Conservation (phyloP, 306 rosid genomes). For the Dalbergia cochinchinensis region DNA sequence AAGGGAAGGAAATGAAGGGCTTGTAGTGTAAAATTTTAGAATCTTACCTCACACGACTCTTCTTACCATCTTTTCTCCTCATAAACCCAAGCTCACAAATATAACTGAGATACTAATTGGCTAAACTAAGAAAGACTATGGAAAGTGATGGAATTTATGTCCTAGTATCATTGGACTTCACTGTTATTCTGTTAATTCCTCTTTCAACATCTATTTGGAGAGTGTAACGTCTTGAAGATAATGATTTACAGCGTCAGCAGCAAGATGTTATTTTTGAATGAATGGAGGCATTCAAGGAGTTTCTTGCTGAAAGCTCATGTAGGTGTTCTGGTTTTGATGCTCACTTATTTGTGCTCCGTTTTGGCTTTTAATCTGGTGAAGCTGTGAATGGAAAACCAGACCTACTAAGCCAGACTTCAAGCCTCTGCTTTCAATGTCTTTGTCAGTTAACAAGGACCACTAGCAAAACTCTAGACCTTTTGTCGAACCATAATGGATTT, state of each 20-base stretch:
- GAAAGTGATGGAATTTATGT: conserved; percentile 39
- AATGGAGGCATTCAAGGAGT: conserved; percentile 34
- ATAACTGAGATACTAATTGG: not conserved
- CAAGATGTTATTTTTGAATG: conserved; percentile 35
- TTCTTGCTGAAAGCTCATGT: conserved; percentile 33
- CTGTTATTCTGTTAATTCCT: conserved; percentile 41
- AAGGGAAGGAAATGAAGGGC: too few species aligned
- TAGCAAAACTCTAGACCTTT: too few species aligned
- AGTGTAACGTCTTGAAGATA: conserved; percentile 40
- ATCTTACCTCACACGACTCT: too few species aligned
- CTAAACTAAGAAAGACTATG: conserved; percentile 31
- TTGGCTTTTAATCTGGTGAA: conserved; percentile 15
- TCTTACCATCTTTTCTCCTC: too few species aligned
- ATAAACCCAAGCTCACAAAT: too few species aligned
- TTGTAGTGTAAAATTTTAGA: too few species aligned
- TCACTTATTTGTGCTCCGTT: conserved; percentile 41
- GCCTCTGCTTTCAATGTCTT: conserved; percentile 46
- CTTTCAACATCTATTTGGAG: conserved; percentile 47
- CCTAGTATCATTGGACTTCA: conserved; percentile 35
- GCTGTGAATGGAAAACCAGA: conserved; percentile 42
- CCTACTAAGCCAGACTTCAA: conserved; percentile 5
- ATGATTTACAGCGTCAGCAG: conserved; percentile 24
- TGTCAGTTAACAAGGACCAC: too few species aligned
- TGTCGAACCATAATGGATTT: too few species aligned
- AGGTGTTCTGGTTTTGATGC: conserved; percentile 40